Base-by-base conservation (phyloP, 768 basidiomycete species). In the Agaricus sinodeliciosus region DNA sequence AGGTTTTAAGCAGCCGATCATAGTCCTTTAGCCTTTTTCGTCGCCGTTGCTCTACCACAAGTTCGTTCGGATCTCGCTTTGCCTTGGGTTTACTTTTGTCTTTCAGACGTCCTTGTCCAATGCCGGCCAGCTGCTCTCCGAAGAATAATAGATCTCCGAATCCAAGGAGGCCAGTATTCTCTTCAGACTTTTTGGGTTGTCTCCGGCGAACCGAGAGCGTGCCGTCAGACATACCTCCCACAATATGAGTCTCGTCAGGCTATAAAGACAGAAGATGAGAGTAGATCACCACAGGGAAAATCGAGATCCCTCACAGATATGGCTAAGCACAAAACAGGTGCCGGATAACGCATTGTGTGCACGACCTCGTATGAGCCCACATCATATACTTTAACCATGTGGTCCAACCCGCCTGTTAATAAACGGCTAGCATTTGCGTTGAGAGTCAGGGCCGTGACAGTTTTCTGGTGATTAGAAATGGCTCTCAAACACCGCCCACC, bases 321-420 rank as follows among this genome's bases (percentile, higher is more conserved):
- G 13, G 94, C 93, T 40, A 98, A 73, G 62, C 86, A 91, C 15
- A 99, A 75, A 1, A 99, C 69, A 4, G 94, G 91, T 4, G 94
- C 92, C 4, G 95, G 90, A 68, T 98, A 98, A 42, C 96, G 85
- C 92, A 99, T 98, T 3, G 96, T 97, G 63, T 99, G 96, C 12
- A 96, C 84, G 34, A 99, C 96, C 62, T 90, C 89, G 75, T 95
- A 97, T 13, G 82, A 82, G 64, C 87, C 82, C 35, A 94, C 84
- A 67, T 98, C 95, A 71, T 98, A 99, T 31, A 97, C 94, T 70
- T 99, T 99, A 54, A 98, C 91, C 88, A 99, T 89, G 59, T 95
- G 94, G 66, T 99, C 96, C 57, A 99, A 73, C 40, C 90, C 84
- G 27, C 93, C 96, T 0, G 91, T 92, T 43, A 99, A 73, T 2